A percentile compares a stretch with the other conserved stretches of the same genome.
These are phyloP conservation scores for Tricholoma sp. DNA, from an alignment of 768 basidiomycete genomes.

Conservation along the genomic window DNA sequence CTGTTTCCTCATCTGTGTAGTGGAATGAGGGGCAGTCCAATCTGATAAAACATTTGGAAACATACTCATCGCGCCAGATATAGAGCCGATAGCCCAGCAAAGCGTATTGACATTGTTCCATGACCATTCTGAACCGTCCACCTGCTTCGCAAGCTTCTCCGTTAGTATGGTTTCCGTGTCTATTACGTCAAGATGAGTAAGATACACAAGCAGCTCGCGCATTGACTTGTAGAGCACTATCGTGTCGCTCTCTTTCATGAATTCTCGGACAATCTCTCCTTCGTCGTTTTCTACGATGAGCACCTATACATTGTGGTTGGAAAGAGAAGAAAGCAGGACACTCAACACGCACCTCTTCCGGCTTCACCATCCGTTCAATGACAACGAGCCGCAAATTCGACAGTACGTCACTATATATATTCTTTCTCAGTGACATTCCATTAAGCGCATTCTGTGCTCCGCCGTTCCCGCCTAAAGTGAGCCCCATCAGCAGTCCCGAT, in stretches of 20 bases:
- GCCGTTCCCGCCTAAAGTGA: constrained; percentile 67
- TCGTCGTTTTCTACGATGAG: constrained; percentile 99
- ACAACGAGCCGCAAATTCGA: constrained; percentile 93
- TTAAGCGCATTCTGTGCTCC: constrained; percentile 63
- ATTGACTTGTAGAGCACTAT: constrained; percentile 99
- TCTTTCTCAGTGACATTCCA: constrained; percentile 81
- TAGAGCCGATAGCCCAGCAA: constrained; percentile 99
- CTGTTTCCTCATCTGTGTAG: constrained; percentile 84
- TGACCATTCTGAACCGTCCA: constrained; percentile 97
- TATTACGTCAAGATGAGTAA: constrained; percentile 92
- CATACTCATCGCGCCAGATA: constrained; percentile 98
- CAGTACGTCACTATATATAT: constrained; percentile 92
- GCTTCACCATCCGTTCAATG: constrained; percentile 99
- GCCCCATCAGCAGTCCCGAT: constrained; percentile 80
- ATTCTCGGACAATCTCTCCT: constrained; percentile 98
- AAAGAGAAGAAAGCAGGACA: neutral
- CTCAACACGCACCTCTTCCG: constrained; percentile 75
- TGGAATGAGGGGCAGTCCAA: neutral
- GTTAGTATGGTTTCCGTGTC: constrained; percentile 97
- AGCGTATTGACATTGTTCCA: constrained; percentile 99
- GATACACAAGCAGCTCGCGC: constrained; percentile 95
- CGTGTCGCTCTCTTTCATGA: constrained; percentile 98
- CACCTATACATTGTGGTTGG: constrained; percentile 47
- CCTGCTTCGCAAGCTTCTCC: constrained; percentile 95
- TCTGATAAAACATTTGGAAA: constrained; percentile 16